phyloP scores from a whole-genome alignment of 139 green algal species.

The Ulvella scutata region DNA sequence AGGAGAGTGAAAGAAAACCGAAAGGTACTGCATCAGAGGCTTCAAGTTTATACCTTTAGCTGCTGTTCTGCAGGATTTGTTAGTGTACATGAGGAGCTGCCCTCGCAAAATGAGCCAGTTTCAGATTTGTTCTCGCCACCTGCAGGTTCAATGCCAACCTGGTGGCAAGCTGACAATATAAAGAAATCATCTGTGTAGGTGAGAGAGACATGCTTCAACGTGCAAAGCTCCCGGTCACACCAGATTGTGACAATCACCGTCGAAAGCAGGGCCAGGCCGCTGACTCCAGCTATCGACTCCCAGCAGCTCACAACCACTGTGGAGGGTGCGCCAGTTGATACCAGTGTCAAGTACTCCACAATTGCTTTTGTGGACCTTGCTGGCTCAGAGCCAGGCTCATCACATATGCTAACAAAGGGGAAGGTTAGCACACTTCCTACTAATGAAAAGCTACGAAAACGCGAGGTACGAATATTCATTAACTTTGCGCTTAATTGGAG shows the following conservation, averaged over 20 bases:
- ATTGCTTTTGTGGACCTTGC: slow-evolving; percentile 17
- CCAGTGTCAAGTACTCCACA: slow-evolving; percentile 5
- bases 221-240: slow-evolving; percentile 13
- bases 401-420: no score
- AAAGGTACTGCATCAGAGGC: slow-evolving; percentile 1
- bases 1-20: slow-evolving; percentile 4
- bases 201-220: slow-evolving; percentile 17
- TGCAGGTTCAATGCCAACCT: no score
- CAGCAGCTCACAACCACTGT: not conserved
- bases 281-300: not conserved
- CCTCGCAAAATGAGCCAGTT: no score
- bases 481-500: no score
- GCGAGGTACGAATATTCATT: no score
- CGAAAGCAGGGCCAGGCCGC: slow-evolving; percentile 7
- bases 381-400: not conserved
- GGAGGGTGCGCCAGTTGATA: not conserved
- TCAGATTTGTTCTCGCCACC: no score
- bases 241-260: slow-evolving; percentile 15
- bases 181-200: slow-evolving; percentile 9
- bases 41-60: no score
- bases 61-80: no score
- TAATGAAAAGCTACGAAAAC: not conserved
- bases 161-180: no score
- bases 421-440: no score
- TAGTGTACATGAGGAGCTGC: no score